These are phyloP conservation scores for Hordeum marinum DNA, from an alignment of 176 grass and related monocot genomes.

Conservation along the genomic window DNA sequence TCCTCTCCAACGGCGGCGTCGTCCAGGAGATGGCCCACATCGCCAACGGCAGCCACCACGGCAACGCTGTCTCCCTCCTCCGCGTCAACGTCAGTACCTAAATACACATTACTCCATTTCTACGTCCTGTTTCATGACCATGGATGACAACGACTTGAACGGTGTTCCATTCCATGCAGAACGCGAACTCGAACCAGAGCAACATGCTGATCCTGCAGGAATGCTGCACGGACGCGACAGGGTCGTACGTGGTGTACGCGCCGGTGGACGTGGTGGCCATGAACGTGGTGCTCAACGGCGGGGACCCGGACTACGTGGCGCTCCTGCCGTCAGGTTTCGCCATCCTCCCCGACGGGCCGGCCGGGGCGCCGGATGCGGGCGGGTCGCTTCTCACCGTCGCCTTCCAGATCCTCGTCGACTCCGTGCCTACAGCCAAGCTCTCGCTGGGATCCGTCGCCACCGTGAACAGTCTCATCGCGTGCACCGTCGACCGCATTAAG, in stretches of 20 bases:
- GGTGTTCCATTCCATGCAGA: constrained; percentile 29
- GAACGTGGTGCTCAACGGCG: constrained; percentile 79
- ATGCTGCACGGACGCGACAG: constrained; percentile 63
- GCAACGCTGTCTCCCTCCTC: constrained; percentile 74
- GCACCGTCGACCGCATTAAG: constrained; percentile 88
- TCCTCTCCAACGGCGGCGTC: constrained; percentile 65
- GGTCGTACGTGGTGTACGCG: constrained; percentile 79
- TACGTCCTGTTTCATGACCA: not conserved
- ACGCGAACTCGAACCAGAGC: constrained; percentile 71
- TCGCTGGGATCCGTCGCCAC: constrained; percentile 84
- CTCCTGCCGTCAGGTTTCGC: constrained; percentile 76
- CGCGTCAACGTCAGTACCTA: constrained; percentile 60
- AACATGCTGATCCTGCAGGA: constrained; percentile 93
- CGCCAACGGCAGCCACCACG: constrained; percentile 70
- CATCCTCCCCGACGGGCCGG: constrained; percentile 68
- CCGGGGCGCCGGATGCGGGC: not conserved
- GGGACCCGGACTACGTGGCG: constrained; percentile 71
- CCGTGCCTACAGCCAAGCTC: constrained; percentile 71
- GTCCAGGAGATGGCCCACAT: constrained; percentile 90
- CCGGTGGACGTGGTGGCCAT: constrained; percentile 81
- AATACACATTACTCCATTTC: not conserved
- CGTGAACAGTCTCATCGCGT: constrained; percentile 79
- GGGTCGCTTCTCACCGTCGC: constrained; percentile 81
- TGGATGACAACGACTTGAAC: not conserved
- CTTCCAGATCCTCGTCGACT: constrained; percentile 91